Conservation (phyloP, 148 eudicot genomes). For the Agrostemma githago region DNA sequence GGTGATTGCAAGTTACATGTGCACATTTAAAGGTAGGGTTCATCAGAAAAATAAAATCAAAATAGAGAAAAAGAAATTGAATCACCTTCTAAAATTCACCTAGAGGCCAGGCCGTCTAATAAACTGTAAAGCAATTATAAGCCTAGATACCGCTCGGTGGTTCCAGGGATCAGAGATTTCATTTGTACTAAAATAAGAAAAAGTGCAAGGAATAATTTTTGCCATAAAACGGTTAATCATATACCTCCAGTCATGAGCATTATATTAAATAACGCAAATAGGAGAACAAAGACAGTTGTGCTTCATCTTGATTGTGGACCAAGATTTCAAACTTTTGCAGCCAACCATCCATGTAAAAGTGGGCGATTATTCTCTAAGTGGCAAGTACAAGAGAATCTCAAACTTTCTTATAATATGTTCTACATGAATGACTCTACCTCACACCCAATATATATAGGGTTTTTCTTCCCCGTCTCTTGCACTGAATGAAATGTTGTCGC, state of each 20-base stretch:
- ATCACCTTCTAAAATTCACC: background rate
- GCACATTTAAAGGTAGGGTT: background rate
- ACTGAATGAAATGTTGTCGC: background rate
- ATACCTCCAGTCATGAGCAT: conserved; percentile 22
- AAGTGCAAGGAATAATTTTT: conserved; percentile 14
- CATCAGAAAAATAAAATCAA: background rate
- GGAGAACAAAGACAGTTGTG: conserved; percentile 27
- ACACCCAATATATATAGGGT: background rate
- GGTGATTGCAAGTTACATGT: background rate
- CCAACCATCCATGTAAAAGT: conserved; percentile 34
- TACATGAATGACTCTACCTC: background rate
- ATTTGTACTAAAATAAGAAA: conserved; percentile 13
- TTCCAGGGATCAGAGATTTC: background rate
- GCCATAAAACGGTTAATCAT: conserved; percentile 20
- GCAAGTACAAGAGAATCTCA: conserved; percentile 33
- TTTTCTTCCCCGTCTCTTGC: background rate
- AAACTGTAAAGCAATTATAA: conserved; percentile 1
- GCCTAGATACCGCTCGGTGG: conserved; percentile 7
- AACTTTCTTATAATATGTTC: background rate
- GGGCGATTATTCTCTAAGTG: conserved; percentile 26
- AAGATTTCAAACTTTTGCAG: conserved; percentile 20
- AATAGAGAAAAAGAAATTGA: background rate
- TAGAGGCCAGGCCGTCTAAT: background rate
- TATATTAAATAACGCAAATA: conserved; percentile 14
- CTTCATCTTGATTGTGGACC: conserved; percentile 30